Evolutionary conservation across 768 basidiomycete species (phyloP), one percentile per base, ranked within the genome.

Genomic region (Suillus plorans): DNA sequence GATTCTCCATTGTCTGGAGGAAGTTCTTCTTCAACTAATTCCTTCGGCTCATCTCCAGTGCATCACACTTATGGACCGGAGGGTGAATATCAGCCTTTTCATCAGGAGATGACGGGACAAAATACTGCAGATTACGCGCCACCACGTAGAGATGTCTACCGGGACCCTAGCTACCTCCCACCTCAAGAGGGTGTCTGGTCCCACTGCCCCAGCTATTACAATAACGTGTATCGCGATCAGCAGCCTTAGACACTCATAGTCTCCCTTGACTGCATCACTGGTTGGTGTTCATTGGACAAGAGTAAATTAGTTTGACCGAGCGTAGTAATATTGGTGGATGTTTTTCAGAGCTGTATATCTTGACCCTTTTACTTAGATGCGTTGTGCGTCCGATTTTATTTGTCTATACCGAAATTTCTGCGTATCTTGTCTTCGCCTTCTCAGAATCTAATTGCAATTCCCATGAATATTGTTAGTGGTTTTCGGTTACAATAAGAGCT

Each of bases 1-100:
- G 58, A 59, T 42, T 42, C 58, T 59, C 58, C 58, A 7, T 31
- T 44, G 5, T 42, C 58, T 59, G 58, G 58, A 41, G 57, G 57
- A 42, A 59, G 58, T 31, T 42, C 41, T 20, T 59, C 57, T 41
- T 25, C 57, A 1, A 3, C 25, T 13, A 42, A 41, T 28, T 59
- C 58, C 18, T 59, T 42, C 25, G 58, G 18, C 25, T 42, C 58
- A 31, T 59, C 41, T 42, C 42, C 58, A n/a, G 20, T n/a, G 4
- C 58, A 59, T 59, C 41, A 18, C 58, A 12, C 28, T 20, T 59
- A 59, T 10, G 57, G 22, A 18, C 16, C 39, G 16, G 39, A 41
- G 18, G 20, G 3, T 42, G 58, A 20, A 13, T 28, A 7, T 20
- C 25, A 28, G 18, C 41, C 28, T 59, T 59, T 42, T 42, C 58